Conservation (phyloP, 208 protist genomes). For the Polymyxa betae region DNA sequence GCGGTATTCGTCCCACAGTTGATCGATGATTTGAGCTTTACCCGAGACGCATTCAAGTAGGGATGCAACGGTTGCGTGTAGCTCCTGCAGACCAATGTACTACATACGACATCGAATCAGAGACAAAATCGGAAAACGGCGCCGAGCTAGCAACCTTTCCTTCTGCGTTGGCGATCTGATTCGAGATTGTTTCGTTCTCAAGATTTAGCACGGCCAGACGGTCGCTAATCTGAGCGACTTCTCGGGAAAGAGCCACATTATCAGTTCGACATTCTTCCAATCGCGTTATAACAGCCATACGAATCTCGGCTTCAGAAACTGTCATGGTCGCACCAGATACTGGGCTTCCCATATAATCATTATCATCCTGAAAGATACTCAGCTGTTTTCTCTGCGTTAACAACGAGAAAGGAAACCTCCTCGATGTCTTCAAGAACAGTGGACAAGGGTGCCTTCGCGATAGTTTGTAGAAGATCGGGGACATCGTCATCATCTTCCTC, state of each 20-base stretch:
- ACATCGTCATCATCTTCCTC: slow-evolving; percentile 42
- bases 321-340: neutral
- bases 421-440: neutral
- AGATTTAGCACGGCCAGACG: neutral
- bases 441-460: neutral
- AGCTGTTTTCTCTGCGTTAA: neutral
- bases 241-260: neutral
- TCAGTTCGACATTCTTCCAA: neutral
- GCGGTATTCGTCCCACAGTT: neutral
- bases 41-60: slow-evolving; percentile 2
- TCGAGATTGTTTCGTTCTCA: neutral
- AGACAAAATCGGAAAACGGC: too few relatives aligned
- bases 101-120: neutral
- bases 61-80: neutral
- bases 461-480: neutral
- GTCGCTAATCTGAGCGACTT: neutral
- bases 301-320: slow-evolving; percentile 29
- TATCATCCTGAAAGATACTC: neutral
- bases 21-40: neutral
- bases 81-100: neutral
- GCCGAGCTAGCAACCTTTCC: too few relatives aligned
- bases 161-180: neutral
- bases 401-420: neutral
- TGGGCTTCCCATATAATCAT: neutral
- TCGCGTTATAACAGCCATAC: neutral